These are phyloP conservation scores for Skeletonema costatum DNA, from an alignment of 108 stramenopile genomes.

Conservation along the genomic window DNA sequence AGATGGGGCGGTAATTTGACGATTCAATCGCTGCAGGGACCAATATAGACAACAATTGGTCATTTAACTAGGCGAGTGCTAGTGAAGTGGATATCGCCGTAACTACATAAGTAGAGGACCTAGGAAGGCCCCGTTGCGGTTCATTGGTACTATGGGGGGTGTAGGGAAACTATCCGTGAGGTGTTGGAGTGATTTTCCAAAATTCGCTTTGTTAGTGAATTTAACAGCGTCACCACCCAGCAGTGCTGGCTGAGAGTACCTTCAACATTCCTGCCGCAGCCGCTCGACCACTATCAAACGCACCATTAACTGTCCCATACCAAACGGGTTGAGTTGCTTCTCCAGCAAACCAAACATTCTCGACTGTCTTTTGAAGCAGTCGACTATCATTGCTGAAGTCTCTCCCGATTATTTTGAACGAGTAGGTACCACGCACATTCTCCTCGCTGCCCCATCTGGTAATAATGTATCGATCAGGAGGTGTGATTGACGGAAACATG, in stretches of 20 bases:
- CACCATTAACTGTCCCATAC: conserved; percentile 34
- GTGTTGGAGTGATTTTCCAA: no score
- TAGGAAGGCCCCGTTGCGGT: no score
- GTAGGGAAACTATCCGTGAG: no score
- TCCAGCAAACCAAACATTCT: conserved; percentile 39
- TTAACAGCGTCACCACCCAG: no score
- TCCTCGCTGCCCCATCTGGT: conserved; percentile 45
- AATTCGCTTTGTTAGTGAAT: no score
- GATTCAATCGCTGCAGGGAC: no score
- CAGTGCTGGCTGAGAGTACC: neutral
- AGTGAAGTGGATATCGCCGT: no score
- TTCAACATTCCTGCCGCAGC: conserved; percentile 22
- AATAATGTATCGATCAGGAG: conserved; percentile 33
- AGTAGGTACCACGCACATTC: conserved; percentile 38
- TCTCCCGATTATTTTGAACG: conserved; percentile 16
- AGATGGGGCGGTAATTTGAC: no score
- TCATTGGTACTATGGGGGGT: no score
- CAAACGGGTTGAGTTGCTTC: conserved; percentile 38
- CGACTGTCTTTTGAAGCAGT: neutral
- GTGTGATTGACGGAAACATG: conserved; percentile 38
- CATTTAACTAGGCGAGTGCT: no score
- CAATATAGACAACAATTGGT: no score
- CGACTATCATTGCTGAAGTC: neutral
- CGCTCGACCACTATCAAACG: conserved; percentile 6
- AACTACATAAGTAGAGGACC: no score